Evolutionary conservation across 1,284 basidiomycete species (phyloP), one percentile per base, ranked within the genome.

Genomic region (Cystobasidium slooffiae): DNA sequence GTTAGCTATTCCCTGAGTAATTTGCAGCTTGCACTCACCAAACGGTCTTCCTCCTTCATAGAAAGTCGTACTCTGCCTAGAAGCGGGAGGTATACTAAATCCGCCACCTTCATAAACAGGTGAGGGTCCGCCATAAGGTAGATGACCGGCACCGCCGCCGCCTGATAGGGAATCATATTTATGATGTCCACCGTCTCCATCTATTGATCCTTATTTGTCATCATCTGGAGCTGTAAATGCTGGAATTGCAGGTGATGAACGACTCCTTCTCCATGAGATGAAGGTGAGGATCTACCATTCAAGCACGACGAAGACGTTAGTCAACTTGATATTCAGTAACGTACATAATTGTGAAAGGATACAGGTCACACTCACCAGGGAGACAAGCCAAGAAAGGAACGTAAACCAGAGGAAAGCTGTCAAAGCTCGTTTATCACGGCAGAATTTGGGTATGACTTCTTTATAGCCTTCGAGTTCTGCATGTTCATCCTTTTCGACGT

Each of bases 401-500:
- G 52, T 53, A 41, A 75, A 73, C 67, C 67, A 75, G n/a, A 72
- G 47, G 47, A 75, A 75, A 41, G 75, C 75, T 14, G 68, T 72
- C 18, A 75, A 51, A 52, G 75, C 75, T 3, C 69, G 68, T 58
- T 75, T 75, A n/a, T 52, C 58, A 16, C 51, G 31, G 56, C 75
- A 75, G 63, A 72, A 72, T 12, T 65, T 64, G n/a, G 68, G 68
- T 41, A 75, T 49, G 39, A 62, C 62, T 3, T 72, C 69, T 7
- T 37, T 49, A 49, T 70, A 75, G 39, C 69, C 75, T 49, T 72
- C 75, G 7, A 72, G 31, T 31, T 72, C 61, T 10, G 67, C 59
- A 58, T 69, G 68, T 20, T 14, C 41, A 22, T 68, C 67, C n/a
- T 52, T 31, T 7, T 68, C 66, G 3, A 47, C 46, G 37, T 72